Evolutionary conservation across 768 basidiomycete species (phyloP).

Genomic region (Suillus decipiens): DNA sequence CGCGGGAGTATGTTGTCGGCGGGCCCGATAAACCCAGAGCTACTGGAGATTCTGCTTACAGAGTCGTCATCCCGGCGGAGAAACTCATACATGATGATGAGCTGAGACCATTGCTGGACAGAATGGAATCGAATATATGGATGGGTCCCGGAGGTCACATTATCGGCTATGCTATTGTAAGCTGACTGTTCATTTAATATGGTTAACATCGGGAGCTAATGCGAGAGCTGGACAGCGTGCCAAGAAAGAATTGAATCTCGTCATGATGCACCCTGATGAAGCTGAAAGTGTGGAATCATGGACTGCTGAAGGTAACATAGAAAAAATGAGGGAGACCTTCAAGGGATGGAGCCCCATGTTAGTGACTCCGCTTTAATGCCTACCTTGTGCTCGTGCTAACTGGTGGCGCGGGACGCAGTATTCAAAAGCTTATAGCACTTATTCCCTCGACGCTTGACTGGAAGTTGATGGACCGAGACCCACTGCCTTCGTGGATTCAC

Average conservation of each 20-base stretch:
- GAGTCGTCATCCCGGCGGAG: constrained; percentile 51
- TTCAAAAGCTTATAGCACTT: constrained; percentile 47
- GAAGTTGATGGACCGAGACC: constrained; percentile 50
- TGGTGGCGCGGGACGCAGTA: constrained; percentile 25
- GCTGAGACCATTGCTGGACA: constrained; percentile 50
- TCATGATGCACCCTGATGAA: constrained; percentile 44
- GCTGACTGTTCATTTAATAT: constrained; percentile 16
- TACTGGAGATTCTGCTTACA: constrained; percentile 67
- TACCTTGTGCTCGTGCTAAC: background rate
- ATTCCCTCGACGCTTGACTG: constrained; percentile 47
- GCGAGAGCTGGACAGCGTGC: constrained; percentile 25
- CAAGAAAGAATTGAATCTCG: constrained; percentile 47
- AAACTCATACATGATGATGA: constrained; percentile 53
- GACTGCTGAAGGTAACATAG: constrained; percentile 41
- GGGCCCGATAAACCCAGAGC: constrained; percentile 46
- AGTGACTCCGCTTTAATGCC: constrained; percentile 10
- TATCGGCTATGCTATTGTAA: constrained; percentile 48
- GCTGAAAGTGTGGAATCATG: constrained; percentile 42
- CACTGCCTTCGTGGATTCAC: constrained; percentile 54
- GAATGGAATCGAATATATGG: constrained; percentile 57
- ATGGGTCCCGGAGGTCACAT: constrained; percentile 54
- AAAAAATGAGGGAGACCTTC: constrained; percentile 50
- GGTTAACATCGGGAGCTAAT: background rate
- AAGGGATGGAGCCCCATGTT: constrained; percentile 51
- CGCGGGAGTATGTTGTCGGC: constrained; percentile 51